These are phyloP conservation scores for Sporothrix phasma DNA, from an alignment of 2,329 filamentous ascomycete species.

Conservation along the genomic window DNA sequence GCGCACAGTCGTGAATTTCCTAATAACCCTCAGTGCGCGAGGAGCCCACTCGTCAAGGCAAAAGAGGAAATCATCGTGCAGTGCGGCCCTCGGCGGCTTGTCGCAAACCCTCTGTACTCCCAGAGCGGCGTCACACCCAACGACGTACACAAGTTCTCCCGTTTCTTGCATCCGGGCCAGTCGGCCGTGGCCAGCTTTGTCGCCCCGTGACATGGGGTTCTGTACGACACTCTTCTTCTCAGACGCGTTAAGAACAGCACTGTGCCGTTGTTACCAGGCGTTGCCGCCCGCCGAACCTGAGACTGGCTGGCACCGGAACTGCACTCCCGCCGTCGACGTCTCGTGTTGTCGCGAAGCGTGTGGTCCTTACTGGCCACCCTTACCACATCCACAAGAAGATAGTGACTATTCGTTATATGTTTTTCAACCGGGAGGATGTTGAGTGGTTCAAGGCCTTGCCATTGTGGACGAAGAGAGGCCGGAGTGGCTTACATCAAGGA, in stretches of 20 bases:
- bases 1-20: conserved; percentile 78
- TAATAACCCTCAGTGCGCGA: conserved; percentile 77
- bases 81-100: conserved; percentile 75
- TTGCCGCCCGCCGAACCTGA: conserved; percentile 38
- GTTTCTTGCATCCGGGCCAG: conserved; percentile 82
- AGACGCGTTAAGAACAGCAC: conserved; percentile 43
- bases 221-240: conserved; percentile 84
- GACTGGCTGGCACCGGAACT: conserved; percentile 79
- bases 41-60: conserved; percentile 67
- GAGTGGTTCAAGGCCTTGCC: conserved; percentile 96
- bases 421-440: conserved; percentile 93
- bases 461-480: conserved; percentile 82
- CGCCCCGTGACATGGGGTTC: conserved; percentile 84
- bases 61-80: conserved; percentile 91
- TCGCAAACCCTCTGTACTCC: conserved; percentile 86
- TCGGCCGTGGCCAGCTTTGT: conserved; percentile 84
- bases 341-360: conserved; percentile 84
- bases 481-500: conserved; percentile 92
- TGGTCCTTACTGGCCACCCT: conserved; percentile 89
- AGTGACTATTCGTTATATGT: conserved; percentile 98
- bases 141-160: conserved; percentile 93
- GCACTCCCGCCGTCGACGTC: conserved; percentile 64
- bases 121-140: conserved; percentile 84
- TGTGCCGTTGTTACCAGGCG: conserved; percentile 28
- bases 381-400: conserved; percentile 98